phyloP scores from a whole-genome alignment of 768 basidiomycete genomes.

The Lactifluus piperatus region DNA sequence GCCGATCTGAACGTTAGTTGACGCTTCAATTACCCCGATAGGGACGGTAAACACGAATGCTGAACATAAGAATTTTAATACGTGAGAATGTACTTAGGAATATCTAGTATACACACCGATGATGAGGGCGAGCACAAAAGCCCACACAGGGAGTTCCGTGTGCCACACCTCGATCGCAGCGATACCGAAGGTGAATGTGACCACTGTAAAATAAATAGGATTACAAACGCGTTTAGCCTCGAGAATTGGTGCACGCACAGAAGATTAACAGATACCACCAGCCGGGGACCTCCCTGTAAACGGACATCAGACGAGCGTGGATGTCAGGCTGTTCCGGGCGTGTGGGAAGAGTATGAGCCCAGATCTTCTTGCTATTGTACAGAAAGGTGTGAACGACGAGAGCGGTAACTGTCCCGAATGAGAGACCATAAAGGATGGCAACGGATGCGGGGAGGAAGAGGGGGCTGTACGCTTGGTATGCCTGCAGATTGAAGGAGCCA shows the following conservation, averaged over 20 bases:
- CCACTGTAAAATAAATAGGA: conserved; percentile 29
- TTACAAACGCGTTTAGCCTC: conserved; percentile 36
- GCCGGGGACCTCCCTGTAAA: conserved; percentile 66
- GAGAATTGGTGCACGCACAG: too few relatives aligned
- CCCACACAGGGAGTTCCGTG: conserved; percentile 64
- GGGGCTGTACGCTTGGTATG: conserved; percentile 50
- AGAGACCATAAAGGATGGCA: conserved; percentile 68
- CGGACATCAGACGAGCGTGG: conserved; percentile 73
- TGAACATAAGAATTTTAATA: not conserved
- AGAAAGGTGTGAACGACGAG: conserved; percentile 63
- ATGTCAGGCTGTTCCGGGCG: conserved; percentile 77
- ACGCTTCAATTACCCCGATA: conserved; percentile 69
- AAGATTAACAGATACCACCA: conserved; percentile 44
- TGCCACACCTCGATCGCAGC: conserved; percentile 65
- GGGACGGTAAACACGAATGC: conserved; percentile 62
- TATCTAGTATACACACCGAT: too few relatives aligned
- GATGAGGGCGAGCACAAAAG: conserved; percentile 59
- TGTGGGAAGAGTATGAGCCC: conserved; percentile 57
- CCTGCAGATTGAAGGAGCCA: conserved; percentile 44
- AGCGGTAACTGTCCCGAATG: conserved; percentile 73
- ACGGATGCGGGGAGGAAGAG: conserved; percentile 63
- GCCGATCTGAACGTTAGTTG: conserved; percentile 71
- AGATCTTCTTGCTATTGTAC: conserved; percentile 74
- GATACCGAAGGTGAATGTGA: conserved; percentile 60
- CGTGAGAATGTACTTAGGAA: not conserved